These are phyloP conservation scores for Stygiomarasmius scandens DNA, from an alignment of 1,284 basidiomycete genomes.

Conservation along the genomic window DNA sequence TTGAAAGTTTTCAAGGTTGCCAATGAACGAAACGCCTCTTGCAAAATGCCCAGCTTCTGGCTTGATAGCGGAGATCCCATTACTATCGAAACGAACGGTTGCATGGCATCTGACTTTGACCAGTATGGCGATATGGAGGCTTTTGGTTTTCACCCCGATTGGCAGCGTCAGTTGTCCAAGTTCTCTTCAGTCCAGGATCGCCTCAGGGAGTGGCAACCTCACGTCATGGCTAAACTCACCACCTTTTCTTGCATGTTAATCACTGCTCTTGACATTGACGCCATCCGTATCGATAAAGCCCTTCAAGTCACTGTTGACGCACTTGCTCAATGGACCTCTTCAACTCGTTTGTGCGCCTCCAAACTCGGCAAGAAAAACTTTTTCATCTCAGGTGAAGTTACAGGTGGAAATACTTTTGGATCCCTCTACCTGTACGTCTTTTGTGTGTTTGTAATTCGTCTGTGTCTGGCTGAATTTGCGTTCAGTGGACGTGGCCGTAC, in stretches of 20 bases:
- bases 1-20: conserved; percentile 42
- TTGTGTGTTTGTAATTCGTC: background rate
- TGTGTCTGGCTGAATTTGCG: background rate
- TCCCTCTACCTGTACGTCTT: conserved; percentile 74
- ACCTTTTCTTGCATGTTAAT: conserved; percentile 84
- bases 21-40: conserved; percentile 74
- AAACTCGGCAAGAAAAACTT: conserved; percentile 82
- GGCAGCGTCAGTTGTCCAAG: conserved; percentile 91
- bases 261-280: conserved; percentile 85
- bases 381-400: conserved; percentile 89
- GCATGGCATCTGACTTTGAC: conserved; percentile 83
- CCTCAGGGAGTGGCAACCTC: conserved; percentile 77
- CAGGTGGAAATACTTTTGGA: conserved; percentile 91
- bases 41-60: conserved; percentile 80
- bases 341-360: conserved; percentile 74
- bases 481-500: conserved; percentile 84
- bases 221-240: conserved; percentile 58
- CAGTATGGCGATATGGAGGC: conserved; percentile 95
- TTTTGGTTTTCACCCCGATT: conserved; percentile 93
- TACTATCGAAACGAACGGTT: conserved; percentile 64
- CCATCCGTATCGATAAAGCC: conserved; percentile 92
- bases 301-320: conserved; percentile 87
- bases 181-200: conserved; percentile 95
- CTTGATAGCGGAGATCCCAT: conserved; percentile 70
- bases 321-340: conserved; percentile 73